A percentile compares a stretch with the other conserved stretches of the same genome.
Evolutionary conservation across 305 asterid genomes (phyloP).

Genomic region (Fraxinus ornus): DNA sequence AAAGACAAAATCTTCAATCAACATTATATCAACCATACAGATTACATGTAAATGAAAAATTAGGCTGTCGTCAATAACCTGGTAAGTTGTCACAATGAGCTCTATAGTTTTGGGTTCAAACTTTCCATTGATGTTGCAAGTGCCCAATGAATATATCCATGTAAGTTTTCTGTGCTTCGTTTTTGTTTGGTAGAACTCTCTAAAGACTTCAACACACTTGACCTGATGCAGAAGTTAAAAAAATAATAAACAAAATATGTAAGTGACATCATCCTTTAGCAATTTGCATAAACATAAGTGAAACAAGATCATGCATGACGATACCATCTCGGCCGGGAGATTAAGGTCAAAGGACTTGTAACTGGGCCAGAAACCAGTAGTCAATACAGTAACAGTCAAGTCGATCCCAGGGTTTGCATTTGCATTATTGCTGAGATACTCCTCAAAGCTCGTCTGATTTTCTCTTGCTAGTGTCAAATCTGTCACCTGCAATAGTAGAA

Average conservation of each 20-base stretch:
- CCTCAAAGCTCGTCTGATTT: conserved; percentile 83
- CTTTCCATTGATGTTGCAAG: conserved; percentile 85
- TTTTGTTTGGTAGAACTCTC: conserved; percentile 91
- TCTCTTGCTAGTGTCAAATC: conserved; percentile 97
- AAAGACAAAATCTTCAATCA: conserved; percentile 17
- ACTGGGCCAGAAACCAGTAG: conserved; percentile 99
- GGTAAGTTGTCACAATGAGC: conserved; percentile 84
- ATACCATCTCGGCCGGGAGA: conserved; percentile 95
- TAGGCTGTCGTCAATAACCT: conserved; percentile 45
- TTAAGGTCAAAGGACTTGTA: conserved; percentile 92
- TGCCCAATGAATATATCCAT: conserved; percentile 93
- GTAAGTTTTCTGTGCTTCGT: conserved; percentile 95
- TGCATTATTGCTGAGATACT: conserved; percentile 61
- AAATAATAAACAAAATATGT: conserved; percentile 7
- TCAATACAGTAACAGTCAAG: conserved; percentile 91
- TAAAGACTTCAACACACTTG: conserved; percentile 87
- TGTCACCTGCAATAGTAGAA: conserved; percentile 62
- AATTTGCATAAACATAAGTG: conserved; percentile 4
- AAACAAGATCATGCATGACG: conserved; percentile 1
- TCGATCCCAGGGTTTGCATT: conserved; percentile 84
- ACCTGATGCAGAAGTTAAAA: conserved; percentile 46
- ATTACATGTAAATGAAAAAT: conserved; percentile 8
- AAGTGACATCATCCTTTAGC: not conserved
- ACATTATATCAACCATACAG: not conserved
- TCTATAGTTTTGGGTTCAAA: conserved; percentile 86